These are phyloP conservation scores for Claviceps arundinis DNA, from an alignment of 2,329 filamentous ascomycete species.

Conservation along the genomic window DNA sequence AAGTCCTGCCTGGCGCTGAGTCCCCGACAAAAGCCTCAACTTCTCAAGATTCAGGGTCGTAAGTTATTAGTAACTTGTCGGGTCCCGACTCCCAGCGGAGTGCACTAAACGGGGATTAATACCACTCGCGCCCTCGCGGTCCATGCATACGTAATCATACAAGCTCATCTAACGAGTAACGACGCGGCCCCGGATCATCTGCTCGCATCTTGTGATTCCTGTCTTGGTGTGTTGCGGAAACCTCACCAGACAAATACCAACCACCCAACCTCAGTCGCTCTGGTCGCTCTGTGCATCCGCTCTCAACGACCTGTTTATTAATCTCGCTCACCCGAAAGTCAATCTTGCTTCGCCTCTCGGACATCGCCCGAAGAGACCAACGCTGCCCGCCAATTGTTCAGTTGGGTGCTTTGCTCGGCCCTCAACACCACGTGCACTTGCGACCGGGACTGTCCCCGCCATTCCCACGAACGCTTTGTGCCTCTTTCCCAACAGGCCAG, in stretches of 20 bases:
- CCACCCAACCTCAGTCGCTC: background rate
- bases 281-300: background rate
- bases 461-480: background rate
- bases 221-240: too few species aligned
- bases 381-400: conserved; percentile 1
- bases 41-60: too few species aligned
- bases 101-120: too few species aligned
- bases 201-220: too few species aligned
- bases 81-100: too few species aligned
- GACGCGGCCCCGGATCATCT: too few species aligned
- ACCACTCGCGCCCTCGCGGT: too few species aligned
- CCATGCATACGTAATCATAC: too few species aligned
- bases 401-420: background rate
- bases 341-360: background rate
- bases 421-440: conserved; percentile 1
- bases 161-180: too few species aligned
- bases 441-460: background rate
- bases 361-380: background rate
- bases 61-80: too few species aligned
- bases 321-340: background rate
- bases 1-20: too few species aligned
- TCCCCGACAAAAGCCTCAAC: too few species aligned
- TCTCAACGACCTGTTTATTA: background rate
- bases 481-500: background rate
- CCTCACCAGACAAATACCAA: background rate